Conservation (phyloP, 1,139 yeast species). For the Taiozyma sp. region DNA sequence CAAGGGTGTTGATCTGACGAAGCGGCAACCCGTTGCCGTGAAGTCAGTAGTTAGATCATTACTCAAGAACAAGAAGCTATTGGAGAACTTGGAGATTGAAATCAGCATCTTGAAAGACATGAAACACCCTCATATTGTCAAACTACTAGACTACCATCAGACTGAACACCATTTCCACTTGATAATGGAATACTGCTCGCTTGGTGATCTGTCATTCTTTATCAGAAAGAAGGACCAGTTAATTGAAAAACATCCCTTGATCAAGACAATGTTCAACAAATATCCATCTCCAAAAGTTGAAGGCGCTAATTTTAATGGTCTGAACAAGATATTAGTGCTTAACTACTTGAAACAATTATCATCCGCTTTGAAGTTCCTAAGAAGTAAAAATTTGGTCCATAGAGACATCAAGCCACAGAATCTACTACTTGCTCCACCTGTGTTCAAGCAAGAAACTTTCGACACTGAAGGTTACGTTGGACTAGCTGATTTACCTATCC, state of each 20-base stretch:
- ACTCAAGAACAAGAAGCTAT: constrained; percentile 76
- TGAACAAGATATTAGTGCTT: constrained; percentile 71
- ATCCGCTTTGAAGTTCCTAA: constrained; percentile 75
- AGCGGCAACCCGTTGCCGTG: constrained; percentile 70
- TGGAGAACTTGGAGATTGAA: constrained; percentile 90
- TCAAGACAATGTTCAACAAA: constrained; percentile 67
- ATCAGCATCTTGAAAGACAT: constrained; percentile 80
- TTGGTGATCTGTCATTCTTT: constrained; percentile 89
- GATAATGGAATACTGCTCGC: constrained; percentile 95
- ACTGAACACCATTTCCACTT: constrained; percentile 79
- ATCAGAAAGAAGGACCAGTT: constrained; percentile 74
- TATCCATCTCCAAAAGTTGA: constrained; percentile 65
- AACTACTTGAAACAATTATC: constrained; percentile 87
- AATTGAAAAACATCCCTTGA: constrained; percentile 71
- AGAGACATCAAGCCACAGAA: constrained; percentile 95
- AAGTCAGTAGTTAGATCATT: constrained; percentile 83
- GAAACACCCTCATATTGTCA: constrained; percentile 91
- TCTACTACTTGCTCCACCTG: constrained; percentile 72
- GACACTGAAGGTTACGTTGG: constrained; percentile 61
- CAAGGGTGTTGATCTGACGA: constrained; percentile 49
- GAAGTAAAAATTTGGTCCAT: constrained; percentile 83
- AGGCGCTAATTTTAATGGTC: constrained; percentile 58
- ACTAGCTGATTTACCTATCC: constrained; percentile 80
- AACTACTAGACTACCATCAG: constrained; percentile 75
- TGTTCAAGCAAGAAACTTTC: constrained; percentile 57